phyloP scores from a whole-genome alignment of 371 early-diverging fungal genomes.

The Paraphysoderma sedebokerense region DNA sequence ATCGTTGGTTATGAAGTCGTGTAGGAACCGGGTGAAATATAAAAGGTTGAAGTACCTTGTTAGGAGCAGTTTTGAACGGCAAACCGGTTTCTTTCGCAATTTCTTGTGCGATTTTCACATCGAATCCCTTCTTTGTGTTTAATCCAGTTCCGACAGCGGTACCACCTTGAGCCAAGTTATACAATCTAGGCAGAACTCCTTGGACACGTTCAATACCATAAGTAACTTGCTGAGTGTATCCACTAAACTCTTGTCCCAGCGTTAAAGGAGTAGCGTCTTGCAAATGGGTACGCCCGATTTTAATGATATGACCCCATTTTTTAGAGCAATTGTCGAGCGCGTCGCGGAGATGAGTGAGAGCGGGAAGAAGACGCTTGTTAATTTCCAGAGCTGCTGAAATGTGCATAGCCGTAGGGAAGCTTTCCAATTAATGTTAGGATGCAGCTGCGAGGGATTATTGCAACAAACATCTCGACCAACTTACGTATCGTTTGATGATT shows the following conservation, averaged over 20 bases:
- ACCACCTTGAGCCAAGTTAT: conserved; percentile 83
- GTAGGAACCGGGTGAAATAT: not conserved
- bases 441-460: not conserved
- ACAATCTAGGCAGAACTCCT: conserved; percentile 57
- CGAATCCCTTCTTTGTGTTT: conserved; percentile 81
- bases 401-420: conserved; percentile 94
- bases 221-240: conserved; percentile 70
- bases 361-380: conserved; percentile 56
- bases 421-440: not conserved
- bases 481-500: conserved; percentile 89
- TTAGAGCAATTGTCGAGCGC: conserved; percentile 52
- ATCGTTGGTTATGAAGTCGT: not conserved
- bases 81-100: conserved; percentile 58
- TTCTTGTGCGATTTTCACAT: conserved; percentile 59
- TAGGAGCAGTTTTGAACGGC: conserved; percentile 81
- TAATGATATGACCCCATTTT: conserved; percentile 71
- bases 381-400: conserved; percentile 74
- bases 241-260: conserved; percentile 94
- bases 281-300: conserved; percentile 89
- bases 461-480: not conserved
- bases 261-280: conserved; percentile 93
- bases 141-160: conserved; percentile 93
- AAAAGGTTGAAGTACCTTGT: conserved; percentile 40
- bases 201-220: conserved; percentile 72
- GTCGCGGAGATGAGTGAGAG: conserved; percentile 49